Evolutionary conservation across 2,329 filamentous ascomycete species (phyloP).

Genomic region (Colletotrichum sp.): DNA sequence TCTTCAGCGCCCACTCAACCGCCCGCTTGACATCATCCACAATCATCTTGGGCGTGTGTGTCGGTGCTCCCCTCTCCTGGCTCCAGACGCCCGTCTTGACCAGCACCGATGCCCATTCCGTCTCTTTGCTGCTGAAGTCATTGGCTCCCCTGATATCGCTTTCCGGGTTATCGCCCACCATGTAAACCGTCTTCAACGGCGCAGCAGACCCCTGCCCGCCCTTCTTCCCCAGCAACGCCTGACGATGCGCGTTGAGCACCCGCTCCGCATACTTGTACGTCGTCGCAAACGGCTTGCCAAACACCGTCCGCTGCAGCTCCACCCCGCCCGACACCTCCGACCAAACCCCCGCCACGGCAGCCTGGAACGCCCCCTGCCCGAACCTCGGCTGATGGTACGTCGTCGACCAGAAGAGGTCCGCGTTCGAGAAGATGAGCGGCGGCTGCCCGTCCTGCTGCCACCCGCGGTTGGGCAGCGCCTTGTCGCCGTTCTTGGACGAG

Average conservation of each 20-base stretch:
- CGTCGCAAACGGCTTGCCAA: constrained; percentile 81
- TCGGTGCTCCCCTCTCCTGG: constrained; percentile 51
- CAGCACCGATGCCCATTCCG: constrained; percentile 79
- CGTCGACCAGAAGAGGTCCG: constrained; percentile 89
- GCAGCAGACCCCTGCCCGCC: constrained; percentile 23
- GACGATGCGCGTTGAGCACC: constrained; percentile 68
- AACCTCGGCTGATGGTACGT: constrained; percentile 84
- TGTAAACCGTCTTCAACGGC: constrained; percentile 80
- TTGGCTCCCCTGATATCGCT: constrained; percentile 92
- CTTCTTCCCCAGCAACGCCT: constrained; percentile 42
- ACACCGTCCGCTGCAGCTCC: constrained; percentile 66
- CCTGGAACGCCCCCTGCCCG: constrained; percentile 90
- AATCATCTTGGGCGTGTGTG: constrained; percentile 66
- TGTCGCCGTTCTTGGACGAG: constrained; percentile 72
- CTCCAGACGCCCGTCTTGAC: constrained; percentile 82
- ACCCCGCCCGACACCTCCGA: constrained; percentile 69
- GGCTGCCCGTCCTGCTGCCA: constrained; percentile 86
- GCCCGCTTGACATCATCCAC: constrained; percentile 79
- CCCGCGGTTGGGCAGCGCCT: constrained; percentile 71
- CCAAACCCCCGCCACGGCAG: constrained; percentile 84
- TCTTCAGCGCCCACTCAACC: constrained; percentile 76
- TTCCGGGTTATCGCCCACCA: constrained; percentile 91
- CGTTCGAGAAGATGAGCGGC: constrained; percentile 84
- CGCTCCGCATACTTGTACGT: constrained; percentile 89
- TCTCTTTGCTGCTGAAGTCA: constrained; percentile 70